phyloP scores from a whole-genome alignment of 1,284 basidiomycete genomes.

The Microbotryum lychnidis-dioicae region DNA sequence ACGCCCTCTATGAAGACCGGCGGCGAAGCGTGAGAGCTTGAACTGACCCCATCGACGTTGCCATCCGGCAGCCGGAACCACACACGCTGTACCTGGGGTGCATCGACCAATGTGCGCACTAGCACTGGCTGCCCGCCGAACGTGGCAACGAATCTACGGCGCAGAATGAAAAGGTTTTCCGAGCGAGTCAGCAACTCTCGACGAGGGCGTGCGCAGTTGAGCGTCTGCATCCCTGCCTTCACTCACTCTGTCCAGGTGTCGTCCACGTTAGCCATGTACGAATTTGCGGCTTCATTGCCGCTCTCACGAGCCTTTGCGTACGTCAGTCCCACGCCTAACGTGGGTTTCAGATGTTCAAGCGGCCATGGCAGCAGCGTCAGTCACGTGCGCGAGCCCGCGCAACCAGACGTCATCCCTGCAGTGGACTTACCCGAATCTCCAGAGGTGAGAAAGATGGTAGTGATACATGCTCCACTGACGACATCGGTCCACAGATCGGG shows the following conservation, averaged over 20 bases:
- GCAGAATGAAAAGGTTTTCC: background rate
- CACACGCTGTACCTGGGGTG: constrained; percentile 25
- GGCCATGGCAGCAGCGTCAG: no score
- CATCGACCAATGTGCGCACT: constrained; percentile 24
- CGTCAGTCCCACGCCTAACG: constrained; percentile 1
- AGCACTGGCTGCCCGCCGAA: constrained; percentile 27
- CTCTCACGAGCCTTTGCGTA: constrained; percentile 23
- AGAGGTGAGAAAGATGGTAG: constrained; percentile 24
- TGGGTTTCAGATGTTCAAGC: no score
- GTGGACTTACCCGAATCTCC: constrained; percentile 27
- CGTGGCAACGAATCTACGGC: constrained; percentile 6
- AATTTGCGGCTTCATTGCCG: constrained; percentile 31
- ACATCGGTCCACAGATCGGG: background rate
- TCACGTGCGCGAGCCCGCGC: no score
- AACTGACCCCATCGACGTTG: constrained; percentile 17
- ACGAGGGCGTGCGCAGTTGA: background rate
- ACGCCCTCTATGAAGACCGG: background rate
- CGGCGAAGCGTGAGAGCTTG: background rate
- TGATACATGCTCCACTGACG: constrained; percentile 7
- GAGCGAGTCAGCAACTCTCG: background rate
- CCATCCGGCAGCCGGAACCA: constrained; percentile 32
- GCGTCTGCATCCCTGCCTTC: background rate
- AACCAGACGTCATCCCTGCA: no score
- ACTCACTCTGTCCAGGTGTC: constrained; percentile 17
- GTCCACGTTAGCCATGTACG: constrained; percentile 25